Percentiles rank a stretch among this genome's conserved stretches.
These are phyloP conservation scores for Zasmidium angulare DNA, from an alignment of 2,329 filamentous ascomycete species.

Conservation along the genomic window DNA sequence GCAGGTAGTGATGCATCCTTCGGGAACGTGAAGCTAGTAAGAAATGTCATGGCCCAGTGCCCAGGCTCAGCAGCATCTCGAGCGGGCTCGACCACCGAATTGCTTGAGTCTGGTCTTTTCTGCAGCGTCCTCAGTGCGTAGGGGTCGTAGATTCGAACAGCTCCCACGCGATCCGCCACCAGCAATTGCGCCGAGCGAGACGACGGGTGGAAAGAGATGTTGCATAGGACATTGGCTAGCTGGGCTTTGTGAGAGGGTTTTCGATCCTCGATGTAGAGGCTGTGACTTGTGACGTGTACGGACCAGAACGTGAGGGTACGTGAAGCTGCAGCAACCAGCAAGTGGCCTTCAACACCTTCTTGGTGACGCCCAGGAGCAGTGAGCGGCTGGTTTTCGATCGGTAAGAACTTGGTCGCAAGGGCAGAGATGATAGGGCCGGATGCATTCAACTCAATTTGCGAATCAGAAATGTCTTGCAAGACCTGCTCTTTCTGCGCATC, in stretches of 20 bases:
- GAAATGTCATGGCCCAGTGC: constrained; percentile 31
- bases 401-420: constrained; percentile 20
- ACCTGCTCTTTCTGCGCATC: constrained; percentile 22
- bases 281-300: constrained; percentile 23
- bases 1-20: constrained; percentile 21
- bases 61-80: constrained; percentile 13
- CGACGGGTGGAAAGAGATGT: constrained; percentile 28
- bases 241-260: neutral
- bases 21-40: constrained; percentile 25
- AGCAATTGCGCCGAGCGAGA: constrained; percentile 43
- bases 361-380: constrained; percentile 2
- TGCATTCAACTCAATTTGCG: constrained; percentile 10
- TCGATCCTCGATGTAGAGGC: constrained; percentile 15
- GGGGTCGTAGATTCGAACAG: constrained; percentile 58
- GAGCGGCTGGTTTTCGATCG: constrained; percentile 12
- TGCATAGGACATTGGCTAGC: constrained; percentile 3
- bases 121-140: constrained; percentile 36
- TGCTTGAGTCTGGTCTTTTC: constrained; percentile 27
- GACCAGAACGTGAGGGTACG: constrained; percentile 25
- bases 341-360: constrained; percentile 14
- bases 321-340: constrained; percentile 19
- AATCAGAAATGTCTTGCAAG: constrained; percentile 11
- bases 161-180: constrained; percentile 55
- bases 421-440: constrained; percentile 8
- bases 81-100: constrained; percentile 15